Percentiles rank a stretch among this genome's conserved stretches.
phyloP scores from a whole-genome alignment of 1,139 yeast genomes.

The Candida buenavistaensis region DNA sequence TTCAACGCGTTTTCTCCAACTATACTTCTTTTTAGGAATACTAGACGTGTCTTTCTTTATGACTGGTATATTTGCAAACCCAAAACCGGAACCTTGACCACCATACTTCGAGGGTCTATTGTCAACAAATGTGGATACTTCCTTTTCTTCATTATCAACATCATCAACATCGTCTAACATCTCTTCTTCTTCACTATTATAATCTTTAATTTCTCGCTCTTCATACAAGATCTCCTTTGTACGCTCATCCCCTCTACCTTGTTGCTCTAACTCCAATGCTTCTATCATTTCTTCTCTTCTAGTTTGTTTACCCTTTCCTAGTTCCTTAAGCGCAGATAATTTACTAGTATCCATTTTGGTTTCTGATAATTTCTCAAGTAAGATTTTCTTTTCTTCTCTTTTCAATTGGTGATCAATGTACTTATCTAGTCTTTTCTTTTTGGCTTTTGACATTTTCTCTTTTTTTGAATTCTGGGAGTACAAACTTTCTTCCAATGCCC shows the following conservation, averaged over 20 bases:
- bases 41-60: slow-evolving; percentile 21
- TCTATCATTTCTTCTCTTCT: slow-evolving; percentile 69
- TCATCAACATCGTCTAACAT: slow-evolving; percentile 10
- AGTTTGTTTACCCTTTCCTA: slow-evolving; percentile 79
- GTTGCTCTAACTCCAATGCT: slow-evolving; percentile 71
- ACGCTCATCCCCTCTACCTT: slow-evolving; percentile 68
- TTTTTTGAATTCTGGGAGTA: slow-evolving; percentile 56
- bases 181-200: slow-evolving; percentile 48
- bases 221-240: slow-evolving; percentile 69
- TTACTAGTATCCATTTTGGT: slow-evolving; percentile 73
- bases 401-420: slow-evolving; percentile 85
- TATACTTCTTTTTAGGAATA: slow-evolving; percentile 31
- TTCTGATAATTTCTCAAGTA: slow-evolving; percentile 69
- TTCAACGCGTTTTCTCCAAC: slow-evolving; percentile 44
- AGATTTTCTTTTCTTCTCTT: slow-evolving; percentile 81
- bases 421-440: slow-evolving; percentile 75
- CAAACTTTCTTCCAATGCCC: slow-evolving; percentile 61
- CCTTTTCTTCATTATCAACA: slow-evolving; percentile 18
- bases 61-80: slow-evolving; percentile 58
- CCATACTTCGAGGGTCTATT: slow-evolving; percentile 66
- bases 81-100: slow-evolving; percentile 65
- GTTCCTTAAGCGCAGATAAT: slow-evolving; percentile 67
- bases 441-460: slow-evolving; percentile 67
- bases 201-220: slow-evolving; percentile 62
- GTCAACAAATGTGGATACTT: slow-evolving; percentile 61